Base-by-base conservation (phyloP, 116 monocot species). In the Phalaenopsis hybrid region DNA sequence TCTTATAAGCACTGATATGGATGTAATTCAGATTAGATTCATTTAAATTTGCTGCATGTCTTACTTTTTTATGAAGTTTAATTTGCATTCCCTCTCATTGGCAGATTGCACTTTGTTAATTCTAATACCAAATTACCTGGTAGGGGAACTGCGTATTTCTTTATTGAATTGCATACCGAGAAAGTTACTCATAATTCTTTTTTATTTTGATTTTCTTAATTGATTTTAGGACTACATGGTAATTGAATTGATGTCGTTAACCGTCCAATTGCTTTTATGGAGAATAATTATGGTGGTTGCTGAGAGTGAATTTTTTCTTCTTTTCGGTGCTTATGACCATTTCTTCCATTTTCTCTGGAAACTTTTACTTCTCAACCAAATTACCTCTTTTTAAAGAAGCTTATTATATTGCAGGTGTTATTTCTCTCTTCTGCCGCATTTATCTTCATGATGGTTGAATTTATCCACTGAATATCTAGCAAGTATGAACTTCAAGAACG, bases 401-500 rank as follows among this genome's bases (percentile, higher is more conserved):
- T 72, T 72, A 9, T 72, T 72, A 15, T 37, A 13, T 72, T 72
- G 72, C 72, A 72, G 72, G 44, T 65, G 48, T 67, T 44, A 45
- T 37, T 61, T 18, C 12, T 12, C 44, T 3, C 17, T 31, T 17
- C 65, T 65, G 8, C 63, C 16, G 10, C 65, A 11, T 70, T 44
- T 48, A 0, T 74, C 57, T 34, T 78, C 46, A 34, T 58, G 78
- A 79, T 51, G 63, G 49, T 50, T 59, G 2, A 74, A 45, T 41
- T 50, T 33, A 44, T 79, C 65, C 79, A 50, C 48, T 74, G 50
- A 68, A 25, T 43, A 86, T 61, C 21, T 80, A 17, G 5, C 68
- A 50, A 50, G 34, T 83, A 83, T 83, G 78, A 81, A 77, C 51
- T 73, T 85, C 31, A 33, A 81, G 55, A 85, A 59, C 79, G 50